Conservation (phyloP, 1,284 basidiomycete species). For the Moniliophthora roreri region DNA sequence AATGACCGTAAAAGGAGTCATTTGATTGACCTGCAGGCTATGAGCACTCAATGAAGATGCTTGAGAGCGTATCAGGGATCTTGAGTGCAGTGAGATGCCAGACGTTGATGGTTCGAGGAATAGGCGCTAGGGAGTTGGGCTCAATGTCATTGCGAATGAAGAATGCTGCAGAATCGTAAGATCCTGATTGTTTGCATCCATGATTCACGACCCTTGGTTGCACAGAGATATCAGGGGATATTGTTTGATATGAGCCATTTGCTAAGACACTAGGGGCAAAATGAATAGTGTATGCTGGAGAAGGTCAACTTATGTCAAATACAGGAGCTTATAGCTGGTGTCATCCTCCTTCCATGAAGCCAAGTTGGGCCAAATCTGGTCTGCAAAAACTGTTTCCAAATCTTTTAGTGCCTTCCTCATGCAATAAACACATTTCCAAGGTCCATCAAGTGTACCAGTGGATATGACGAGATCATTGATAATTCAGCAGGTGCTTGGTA, state of each 20-base stretch:
- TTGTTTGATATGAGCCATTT: constrained; percentile 49
- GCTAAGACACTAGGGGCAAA: constrained; percentile 33
- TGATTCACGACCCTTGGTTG: constrained; percentile 70
- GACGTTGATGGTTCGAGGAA: constrained; percentile 58
- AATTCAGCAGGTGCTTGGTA: too few relatives aligned
- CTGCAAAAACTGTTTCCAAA: constrained; percentile 74
- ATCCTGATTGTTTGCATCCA: constrained; percentile 51
- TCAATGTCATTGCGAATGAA: constrained; percentile 74
- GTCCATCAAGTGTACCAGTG: constrained; percentile 67
- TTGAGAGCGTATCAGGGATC: constrained; percentile 59
- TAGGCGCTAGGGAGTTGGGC: constrained; percentile 63
- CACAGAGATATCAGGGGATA: constrained; percentile 62
- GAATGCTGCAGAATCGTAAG: constrained; percentile 74
- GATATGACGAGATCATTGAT: constrained; percentile 73
- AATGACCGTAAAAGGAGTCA: constrained; percentile 70
- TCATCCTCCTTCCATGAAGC: constrained; percentile 71
- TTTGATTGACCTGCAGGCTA: constrained; percentile 66
- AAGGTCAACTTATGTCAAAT: constrained; percentile 50
- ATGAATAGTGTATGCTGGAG: constrained; percentile 9
- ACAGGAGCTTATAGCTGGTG: constrained; percentile 54
- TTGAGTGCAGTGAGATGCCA: constrained; percentile 74
- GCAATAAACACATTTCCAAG: constrained; percentile 65
- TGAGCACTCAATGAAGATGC: constrained; percentile 85
- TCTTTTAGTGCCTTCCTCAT: constrained; percentile 62
- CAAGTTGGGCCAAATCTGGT: constrained; percentile 80